phyloP scores from a whole-genome alignment of 78 protist genomes.

The Dictyostelium purpureum region DNA sequence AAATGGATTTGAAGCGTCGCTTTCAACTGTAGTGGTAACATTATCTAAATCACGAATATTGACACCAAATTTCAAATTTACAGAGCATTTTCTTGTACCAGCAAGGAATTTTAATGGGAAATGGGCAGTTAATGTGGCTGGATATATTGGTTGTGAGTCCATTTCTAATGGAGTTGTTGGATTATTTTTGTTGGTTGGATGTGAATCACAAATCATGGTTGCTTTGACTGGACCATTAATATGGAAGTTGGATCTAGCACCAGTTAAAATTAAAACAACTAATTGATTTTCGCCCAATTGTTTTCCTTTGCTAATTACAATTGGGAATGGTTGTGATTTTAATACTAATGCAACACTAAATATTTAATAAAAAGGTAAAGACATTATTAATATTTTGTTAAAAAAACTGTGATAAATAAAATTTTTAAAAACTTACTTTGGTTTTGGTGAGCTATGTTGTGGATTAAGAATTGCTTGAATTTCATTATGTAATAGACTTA shows the following conservation, averaged over 20 bases:
- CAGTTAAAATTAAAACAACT: slow-evolving; percentile 72
- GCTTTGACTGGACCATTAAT: slow-evolving; percentile 80
- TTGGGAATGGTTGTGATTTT: slow-evolving; percentile 83
- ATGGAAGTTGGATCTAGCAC: slow-evolving; percentile 78
- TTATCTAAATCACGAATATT: slow-evolving; percentile 67
- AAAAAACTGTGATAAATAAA: not conserved
- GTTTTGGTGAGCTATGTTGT: slow-evolving; percentile 35
- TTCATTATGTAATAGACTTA: slow-evolving; percentile 53
- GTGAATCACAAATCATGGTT: slow-evolving; percentile 61
- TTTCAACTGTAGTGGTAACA: slow-evolving; percentile 71
- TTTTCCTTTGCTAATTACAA: slow-evolving; percentile 77
- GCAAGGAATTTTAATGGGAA: slow-evolving; percentile 80
- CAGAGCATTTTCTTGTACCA: slow-evolving; percentile 79
- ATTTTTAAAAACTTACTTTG: slow-evolving; percentile 30
- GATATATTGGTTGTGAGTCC: slow-evolving; percentile 78
- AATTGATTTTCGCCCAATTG: slow-evolving; percentile 77
- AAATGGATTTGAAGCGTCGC: slow-evolving; percentile 74
- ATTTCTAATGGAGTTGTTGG: slow-evolving; percentile 68
- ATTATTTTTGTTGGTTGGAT: slow-evolving; percentile 72
- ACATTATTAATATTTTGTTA: not conserved
- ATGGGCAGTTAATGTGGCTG: slow-evolving; percentile 75
- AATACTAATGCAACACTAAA: slow-evolving; percentile 75
- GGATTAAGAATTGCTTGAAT: slow-evolving; percentile 70
- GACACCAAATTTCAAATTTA: slow-evolving; percentile 78
- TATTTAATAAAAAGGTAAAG: not conserved